Base-by-base conservation (phyloP, 169 alveolate species). In the Pseudocohnilembus persalinus region DNA sequence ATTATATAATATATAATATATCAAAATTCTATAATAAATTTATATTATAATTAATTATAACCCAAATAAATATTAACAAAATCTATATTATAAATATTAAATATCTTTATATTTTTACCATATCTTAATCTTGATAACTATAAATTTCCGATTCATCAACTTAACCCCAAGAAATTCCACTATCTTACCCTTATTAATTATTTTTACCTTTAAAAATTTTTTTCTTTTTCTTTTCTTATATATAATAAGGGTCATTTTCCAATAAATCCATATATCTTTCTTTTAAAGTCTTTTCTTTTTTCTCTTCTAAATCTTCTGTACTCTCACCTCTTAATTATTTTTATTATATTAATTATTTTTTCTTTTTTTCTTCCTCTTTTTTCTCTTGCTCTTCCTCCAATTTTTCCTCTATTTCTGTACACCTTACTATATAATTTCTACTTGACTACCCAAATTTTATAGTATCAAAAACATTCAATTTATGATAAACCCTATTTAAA, bases 401-500 rank as follows among this genome's bases (percentile, higher is more conserved):
- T 77, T 87, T 76, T 35, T 74, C 79, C 29, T 91, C 94, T n/a
- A 85, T 29, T 26, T 83, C 85, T 15, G 68, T 89, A 72, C 91
- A 88, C 31, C 90, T 82, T 49, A 88, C 76, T 30, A 92, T 89
- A 74, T 83, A 88, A 28, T 82, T n/a, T 73, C 94, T 75, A n/a
- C 87, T 81, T 30, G 92, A 81, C 76, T 82, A 32, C 31, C 93
- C 96, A 75, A 92, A 80, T 79, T 84, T 87, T 0, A 92, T 76
- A 0, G 81, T 28, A 77, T 90, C 94, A 77, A 75, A 78, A n/a
- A 78, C 76, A 15, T 87, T 77, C 26, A 92, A 74, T 81, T 92
- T 90, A 34, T 86, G 82, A 74, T 90, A 92, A 63, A 83, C 73
- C 31, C 68, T 49, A 49, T 49, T 49, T 49, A 49, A 11, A 49